These are phyloP conservation scores for Yarrowia sp. DNA, from an alignment of 805 yeast species.

Conservation along the genomic window DNA sequence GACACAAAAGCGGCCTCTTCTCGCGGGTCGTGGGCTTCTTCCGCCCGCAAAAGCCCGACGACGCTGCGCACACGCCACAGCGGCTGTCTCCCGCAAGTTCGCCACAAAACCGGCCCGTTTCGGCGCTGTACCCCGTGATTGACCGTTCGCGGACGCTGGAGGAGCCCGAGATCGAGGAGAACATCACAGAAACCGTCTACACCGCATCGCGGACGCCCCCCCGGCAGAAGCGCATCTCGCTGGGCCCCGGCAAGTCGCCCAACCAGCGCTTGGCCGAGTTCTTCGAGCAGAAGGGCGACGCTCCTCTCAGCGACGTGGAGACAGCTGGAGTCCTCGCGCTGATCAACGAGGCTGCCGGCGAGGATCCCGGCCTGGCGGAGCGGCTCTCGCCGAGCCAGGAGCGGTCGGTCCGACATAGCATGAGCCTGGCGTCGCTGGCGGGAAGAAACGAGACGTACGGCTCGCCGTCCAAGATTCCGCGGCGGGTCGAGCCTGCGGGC, in stretches of 20 bases:
- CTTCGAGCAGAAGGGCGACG: slow-evolving; percentile 68
- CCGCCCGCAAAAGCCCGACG: neutral
- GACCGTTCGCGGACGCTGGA: neutral
- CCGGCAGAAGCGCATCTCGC: neutral
- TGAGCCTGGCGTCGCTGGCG: slow-evolving; percentile 8
- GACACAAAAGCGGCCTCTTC: neutral
- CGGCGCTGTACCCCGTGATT: slow-evolving; percentile 12
- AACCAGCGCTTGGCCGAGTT: slow-evolving; percentile 65
- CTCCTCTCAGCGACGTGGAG: slow-evolving; percentile 67
- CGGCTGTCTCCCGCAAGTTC: neutral
- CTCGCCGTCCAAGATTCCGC: neutral
- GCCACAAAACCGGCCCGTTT: neutral
- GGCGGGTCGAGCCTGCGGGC: neutral
- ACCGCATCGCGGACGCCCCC: neutral
- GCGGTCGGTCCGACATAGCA: slow-evolving; percentile 9
- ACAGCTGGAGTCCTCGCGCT: slow-evolving; percentile 56
- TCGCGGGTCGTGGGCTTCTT: slow-evolving; percentile 3
- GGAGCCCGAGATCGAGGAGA: neutral
- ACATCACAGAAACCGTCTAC: neutral
- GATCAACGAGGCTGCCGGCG: slow-evolving; percentile 11
- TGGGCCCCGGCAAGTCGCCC: slow-evolving; percentile 39
- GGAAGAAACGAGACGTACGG: neutral
- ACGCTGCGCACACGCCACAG: neutral
- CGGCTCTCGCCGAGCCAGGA: neutral
- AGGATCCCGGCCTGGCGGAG: neutral